Evolutionary conservation across 768 basidiomycete species (phyloP).

Genomic region (Leccinum longicurvipes): DNA sequence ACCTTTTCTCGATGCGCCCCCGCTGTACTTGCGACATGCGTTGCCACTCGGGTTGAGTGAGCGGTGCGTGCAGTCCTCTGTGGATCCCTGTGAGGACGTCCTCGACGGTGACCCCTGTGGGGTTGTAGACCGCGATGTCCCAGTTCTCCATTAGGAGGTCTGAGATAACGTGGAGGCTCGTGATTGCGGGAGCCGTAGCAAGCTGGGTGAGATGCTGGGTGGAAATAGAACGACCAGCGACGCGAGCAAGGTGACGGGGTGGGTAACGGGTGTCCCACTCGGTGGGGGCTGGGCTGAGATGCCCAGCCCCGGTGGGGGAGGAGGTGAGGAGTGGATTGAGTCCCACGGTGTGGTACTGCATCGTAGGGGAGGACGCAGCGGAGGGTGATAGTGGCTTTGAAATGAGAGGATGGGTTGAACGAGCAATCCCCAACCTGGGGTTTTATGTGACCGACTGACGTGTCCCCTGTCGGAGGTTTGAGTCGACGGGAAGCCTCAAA

Average conservation of each 20-base stretch:
- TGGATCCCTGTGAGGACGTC: constrained; percentile 51
- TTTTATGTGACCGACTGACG: constrained; percentile 17
- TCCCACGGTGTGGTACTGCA: constrained; percentile 12
- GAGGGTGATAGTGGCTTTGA: neutral
- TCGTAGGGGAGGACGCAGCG: constrained; percentile 7
- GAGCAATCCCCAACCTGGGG: neutral
- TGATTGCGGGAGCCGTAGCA: constrained; percentile 43
- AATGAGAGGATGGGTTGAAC: neutral
- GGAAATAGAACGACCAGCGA: constrained; percentile 7
- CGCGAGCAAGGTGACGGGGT: constrained; percentile 30
- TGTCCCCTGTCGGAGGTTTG: neutral
- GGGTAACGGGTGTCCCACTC: constrained; percentile 50
- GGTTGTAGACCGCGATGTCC: constrained; percentile 40
- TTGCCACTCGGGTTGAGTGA: constrained; percentile 44
- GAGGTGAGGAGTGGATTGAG: constrained; percentile 20
- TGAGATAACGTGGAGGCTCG: constrained; percentile 40
- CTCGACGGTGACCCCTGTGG: constrained; percentile 46
- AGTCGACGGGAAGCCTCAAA: neutral
- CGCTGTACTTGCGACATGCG: constrained; percentile 40
- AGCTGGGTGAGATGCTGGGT: constrained; percentile 33
- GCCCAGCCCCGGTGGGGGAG: constrained; percentile 7
- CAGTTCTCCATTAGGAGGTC: constrained; percentile 45
- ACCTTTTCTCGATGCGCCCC: constrained; percentile 38
- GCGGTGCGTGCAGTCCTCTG: constrained; percentile 34
- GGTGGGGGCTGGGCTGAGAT: constrained; percentile 24